These are phyloP conservation scores for Endothia cerciana DNA, from an alignment of 2,329 filamentous ascomycete species.

Conservation along the genomic window DNA sequence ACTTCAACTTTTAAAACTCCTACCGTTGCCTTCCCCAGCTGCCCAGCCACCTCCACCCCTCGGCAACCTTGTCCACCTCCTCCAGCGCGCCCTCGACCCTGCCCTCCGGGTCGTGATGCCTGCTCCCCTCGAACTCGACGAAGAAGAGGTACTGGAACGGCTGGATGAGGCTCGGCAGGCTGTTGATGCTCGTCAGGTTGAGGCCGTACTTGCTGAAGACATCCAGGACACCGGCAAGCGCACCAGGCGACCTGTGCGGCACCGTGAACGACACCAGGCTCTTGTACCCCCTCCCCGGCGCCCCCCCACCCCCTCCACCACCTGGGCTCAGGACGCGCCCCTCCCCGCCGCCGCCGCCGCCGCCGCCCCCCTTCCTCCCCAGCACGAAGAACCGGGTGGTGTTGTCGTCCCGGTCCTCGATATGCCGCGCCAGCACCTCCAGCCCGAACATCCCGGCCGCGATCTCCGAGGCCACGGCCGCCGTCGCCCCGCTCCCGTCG, in stretches of 20 bases:
- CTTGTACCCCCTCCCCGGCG: conserved; percentile 54
- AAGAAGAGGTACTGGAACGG: conserved; percentile 96
- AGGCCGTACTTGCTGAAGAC: conserved; percentile 75
- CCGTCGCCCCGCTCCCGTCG: conserved; percentile 61
- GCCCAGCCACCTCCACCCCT: conserved; percentile 69
- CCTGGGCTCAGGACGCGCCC: too few species aligned
- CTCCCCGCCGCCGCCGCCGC: background rate
- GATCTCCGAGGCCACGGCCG: conserved; percentile 77
- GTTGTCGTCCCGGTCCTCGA: conserved; percentile 77
- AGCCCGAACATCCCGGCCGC: conserved; percentile 72
- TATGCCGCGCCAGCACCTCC: conserved; percentile 68
- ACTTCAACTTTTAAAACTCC: background rate
- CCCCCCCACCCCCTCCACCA: background rate
- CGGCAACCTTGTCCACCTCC: conserved; percentile 60
- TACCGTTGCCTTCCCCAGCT: conserved; percentile 59
- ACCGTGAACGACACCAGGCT: conserved; percentile 84
- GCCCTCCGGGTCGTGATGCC: conserved; percentile 54
- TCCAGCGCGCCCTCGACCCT: conserved; percentile 64
- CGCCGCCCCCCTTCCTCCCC: conserved; percentile 34
- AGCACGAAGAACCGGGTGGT: conserved; percentile 80
- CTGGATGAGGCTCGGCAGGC: conserved; percentile 72
- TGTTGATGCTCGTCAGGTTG: conserved; percentile 90
- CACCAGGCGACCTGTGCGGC: conserved; percentile 76
- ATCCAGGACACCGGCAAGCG: conserved; percentile 77
- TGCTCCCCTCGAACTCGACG: conserved; percentile 79